A percentile compares a stretch with the other conserved stretches of the same genome.
Evolutionary conservation across 2,329 filamentous ascomycete species (phyloP).

Genomic region (Fusarium citri): DNA sequence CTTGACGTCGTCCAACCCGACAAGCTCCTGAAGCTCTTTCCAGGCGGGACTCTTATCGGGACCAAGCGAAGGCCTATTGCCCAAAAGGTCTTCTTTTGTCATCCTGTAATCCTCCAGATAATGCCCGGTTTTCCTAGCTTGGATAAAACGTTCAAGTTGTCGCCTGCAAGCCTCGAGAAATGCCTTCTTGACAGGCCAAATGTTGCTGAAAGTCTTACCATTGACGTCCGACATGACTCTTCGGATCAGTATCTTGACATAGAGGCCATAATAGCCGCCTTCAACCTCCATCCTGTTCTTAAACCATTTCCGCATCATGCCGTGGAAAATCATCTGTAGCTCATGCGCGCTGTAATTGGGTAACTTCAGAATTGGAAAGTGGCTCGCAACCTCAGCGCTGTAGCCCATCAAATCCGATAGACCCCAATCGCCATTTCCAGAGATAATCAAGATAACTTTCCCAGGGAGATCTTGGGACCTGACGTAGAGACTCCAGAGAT

Average conservation of each 20-base stretch:
- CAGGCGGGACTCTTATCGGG: conserved; percentile 66
- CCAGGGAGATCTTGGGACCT: conserved; percentile 43
- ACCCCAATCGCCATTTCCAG: conserved; percentile 56
- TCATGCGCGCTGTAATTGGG: conserved; percentile 74
- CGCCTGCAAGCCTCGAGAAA: conserved; percentile 61
- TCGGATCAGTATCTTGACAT: conserved; percentile 69
- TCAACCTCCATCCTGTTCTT: conserved; percentile 68
- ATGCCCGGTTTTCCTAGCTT: conserved; percentile 47
- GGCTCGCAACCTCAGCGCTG: conserved; percentile 48
- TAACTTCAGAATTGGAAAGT: conserved; percentile 63
- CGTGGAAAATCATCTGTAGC: conserved; percentile 68
- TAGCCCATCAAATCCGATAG: conserved; percentile 74
- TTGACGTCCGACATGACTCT: conserved; percentile 71
- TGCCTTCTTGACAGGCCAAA: conserved; percentile 71
- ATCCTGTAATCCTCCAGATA: conserved; percentile 47
- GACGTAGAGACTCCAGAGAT: conserved; percentile 47
- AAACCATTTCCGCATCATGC: conserved; percentile 66
- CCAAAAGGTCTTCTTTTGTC: conserved; percentile 75
- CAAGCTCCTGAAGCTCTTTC: conserved; percentile 67
- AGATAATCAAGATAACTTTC: conserved; percentile 47
- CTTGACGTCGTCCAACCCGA: conserved; percentile 72
- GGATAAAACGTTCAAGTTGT: conserved; percentile 67
- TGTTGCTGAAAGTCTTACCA: conserved; percentile 76
- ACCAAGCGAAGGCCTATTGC: conserved; percentile 69
- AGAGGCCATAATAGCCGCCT: conserved; percentile 68